Evolutionary conservation across 140 eudicot genomes (phyloP).

Genomic region (Stevia rebaudiana): DNA sequence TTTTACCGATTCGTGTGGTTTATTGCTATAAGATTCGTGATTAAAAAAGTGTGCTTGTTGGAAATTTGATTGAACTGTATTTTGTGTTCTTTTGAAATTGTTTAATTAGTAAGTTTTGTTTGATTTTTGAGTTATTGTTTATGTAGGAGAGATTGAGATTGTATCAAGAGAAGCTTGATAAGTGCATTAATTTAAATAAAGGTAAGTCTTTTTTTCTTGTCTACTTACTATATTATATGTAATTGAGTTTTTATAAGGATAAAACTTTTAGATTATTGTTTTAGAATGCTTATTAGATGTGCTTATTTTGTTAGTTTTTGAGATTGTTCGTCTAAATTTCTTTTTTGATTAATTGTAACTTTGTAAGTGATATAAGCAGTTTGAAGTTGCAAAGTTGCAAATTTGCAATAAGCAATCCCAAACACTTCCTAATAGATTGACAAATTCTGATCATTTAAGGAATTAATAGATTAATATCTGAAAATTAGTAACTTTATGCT

Average conservation of each 20-base stretch:
- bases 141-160: constrained; percentile 72
- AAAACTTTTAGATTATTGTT: too few species aligned
- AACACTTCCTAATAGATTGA: neutral
- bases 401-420: neutral
- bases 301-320: too few species aligned
- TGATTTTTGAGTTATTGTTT: neutral
- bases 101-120: constrained; percentile 7
- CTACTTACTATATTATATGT: neutral
- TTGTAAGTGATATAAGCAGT: neutral
- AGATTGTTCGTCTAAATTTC: neutral
- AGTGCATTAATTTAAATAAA: constrained; percentile 53
- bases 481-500: neutral
- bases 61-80: neutral
- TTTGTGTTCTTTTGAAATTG: neutral
- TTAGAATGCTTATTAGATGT: too few species aligned
- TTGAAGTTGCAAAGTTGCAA: too few species aligned
- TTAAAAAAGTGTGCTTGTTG: constrained; percentile 3
- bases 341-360: neutral
- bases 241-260: too few species aligned
- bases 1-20: neutral
- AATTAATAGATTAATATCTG: neutral
- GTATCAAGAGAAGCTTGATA: constrained; percentile 77
- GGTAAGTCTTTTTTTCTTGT: constrained; percentile 39
- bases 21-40: neutral
- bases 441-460: neutral